A percentile compares a stretch with the other conserved stretches of the same genome.
Conservation (phyloP, 305 asterid species). For the Salvia sclarea region DNA sequence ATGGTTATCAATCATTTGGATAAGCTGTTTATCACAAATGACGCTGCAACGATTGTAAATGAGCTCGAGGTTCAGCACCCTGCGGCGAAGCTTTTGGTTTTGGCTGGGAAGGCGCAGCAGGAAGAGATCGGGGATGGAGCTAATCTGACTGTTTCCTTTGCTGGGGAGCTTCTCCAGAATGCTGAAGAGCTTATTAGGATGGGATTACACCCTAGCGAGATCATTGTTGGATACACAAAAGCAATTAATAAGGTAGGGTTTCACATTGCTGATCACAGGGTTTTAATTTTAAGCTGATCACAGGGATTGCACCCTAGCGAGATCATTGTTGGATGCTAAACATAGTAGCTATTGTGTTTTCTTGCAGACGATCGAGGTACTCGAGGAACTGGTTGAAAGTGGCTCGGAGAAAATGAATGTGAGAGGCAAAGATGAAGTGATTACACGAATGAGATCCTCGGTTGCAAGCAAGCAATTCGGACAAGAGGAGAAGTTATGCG, state of each 20-base stretch:
- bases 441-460: conserved; percentile 74
- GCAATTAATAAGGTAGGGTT: conserved; percentile 86
- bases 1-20: conserved; percentile 98
- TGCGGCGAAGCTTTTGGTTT: conserved; percentile 87
- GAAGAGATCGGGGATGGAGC: conserved; percentile 98
- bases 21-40: conserved; percentile 90
- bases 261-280: conserved; percentile 22
- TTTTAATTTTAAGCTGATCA: too few species aligned
- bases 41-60: conserved; percentile 92
- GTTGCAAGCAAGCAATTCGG: conserved; percentile 97
- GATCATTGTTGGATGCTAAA: too few species aligned
- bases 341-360: conserved; percentile 25
- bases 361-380: conserved; percentile 57
- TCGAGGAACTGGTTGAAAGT: conserved; percentile 74
- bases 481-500: conserved; percentile 71
- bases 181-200: conserved; percentile 95
- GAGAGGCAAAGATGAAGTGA: conserved; percentile 63
- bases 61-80: conserved; percentile 99
- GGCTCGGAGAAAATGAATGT: conserved; percentile 89
- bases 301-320: too few species aligned
- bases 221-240: conserved; percentile 82
- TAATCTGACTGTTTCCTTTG: conserved; percentile 83
- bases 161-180: conserved; percentile 93
- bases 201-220: conserved; percentile 96
- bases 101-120: conserved; percentile 93